Percentiles rank a stretch among this genome's conserved stretches.
These are phyloP conservation scores for Prunus armeniaca DNA, from an alignment of 306 rosid species.

Conservation along the genomic window DNA sequence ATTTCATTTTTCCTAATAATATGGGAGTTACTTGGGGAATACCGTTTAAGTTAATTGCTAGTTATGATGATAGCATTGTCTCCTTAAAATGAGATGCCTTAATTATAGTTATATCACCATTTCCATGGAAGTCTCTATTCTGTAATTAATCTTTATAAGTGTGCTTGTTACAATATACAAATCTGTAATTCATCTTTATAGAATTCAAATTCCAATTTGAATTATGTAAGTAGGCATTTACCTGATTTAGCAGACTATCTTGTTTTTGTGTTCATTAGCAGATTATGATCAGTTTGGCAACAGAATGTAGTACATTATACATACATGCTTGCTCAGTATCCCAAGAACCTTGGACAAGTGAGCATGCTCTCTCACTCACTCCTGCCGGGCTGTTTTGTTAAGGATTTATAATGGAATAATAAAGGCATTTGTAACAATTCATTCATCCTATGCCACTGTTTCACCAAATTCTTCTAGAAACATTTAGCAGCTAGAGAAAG, in stretches of 20 bases:
- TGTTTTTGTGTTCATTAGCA: constrained; percentile 30
- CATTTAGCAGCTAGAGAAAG: too few relatives aligned
- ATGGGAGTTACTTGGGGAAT: not conserved
- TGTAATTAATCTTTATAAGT: too few relatives aligned
- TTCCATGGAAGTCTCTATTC: too few relatives aligned
- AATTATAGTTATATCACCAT: too few relatives aligned
- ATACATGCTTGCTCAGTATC: constrained; percentile 32
- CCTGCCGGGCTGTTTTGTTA: too few relatives aligned
- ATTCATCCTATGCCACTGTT: constrained; percentile 27
- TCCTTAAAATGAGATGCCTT: not conserved
- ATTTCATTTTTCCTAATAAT: too few relatives aligned
- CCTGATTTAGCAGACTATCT: not conserved
- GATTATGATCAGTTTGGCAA: constrained; percentile 42
- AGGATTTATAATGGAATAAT: too few relatives aligned
- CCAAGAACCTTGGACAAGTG: constrained; percentile 33
- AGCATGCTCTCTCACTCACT: constrained; percentile 18
- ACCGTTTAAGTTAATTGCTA: not conserved
- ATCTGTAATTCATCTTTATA: too few relatives aligned
- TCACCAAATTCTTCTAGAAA: too few relatives aligned
- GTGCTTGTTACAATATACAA: too few relatives aligned
- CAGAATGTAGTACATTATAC: constrained; percentile 32
- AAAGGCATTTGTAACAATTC: constrained; percentile 53
- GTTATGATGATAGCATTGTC: not conserved
- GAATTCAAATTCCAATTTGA: not conserved
- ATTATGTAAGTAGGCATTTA: not conserved